Percentiles rank a stretch among this genome's conserved stretches.
Evolutionary conservation across 2,329 filamentous ascomycete species (phyloP).

Genomic region (Trichoderma semiorbis): DNA sequence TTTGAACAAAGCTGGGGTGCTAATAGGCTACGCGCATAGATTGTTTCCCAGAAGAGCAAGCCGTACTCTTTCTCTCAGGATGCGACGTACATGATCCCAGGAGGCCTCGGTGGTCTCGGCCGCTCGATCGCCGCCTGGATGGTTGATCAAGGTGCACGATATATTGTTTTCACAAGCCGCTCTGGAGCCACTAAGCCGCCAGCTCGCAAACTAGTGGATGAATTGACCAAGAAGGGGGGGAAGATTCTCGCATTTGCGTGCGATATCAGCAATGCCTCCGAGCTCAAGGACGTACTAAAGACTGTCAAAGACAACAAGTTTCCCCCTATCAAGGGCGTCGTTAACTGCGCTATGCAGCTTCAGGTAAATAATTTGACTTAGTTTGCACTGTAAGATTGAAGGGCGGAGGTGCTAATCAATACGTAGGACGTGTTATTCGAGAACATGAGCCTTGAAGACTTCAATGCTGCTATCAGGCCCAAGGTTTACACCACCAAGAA

Average conservation of each 20-base stretch:
- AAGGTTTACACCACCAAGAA: background rate
- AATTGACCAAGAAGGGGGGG: background rate
- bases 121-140: background rate
- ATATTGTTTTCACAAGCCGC: background rate
- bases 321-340: background rate
- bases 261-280: background rate
- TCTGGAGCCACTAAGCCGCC: background rate
- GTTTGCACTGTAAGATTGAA: too few relatives aligned
- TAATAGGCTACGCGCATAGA: background rate
- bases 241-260: background rate
- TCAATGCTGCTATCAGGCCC: background rate
- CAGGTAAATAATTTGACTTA: background rate
- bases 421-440: background rate
- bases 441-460: background rate
- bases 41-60: background rate
- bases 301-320: background rate
- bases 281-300: background rate
- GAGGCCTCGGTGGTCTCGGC: background rate
- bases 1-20: background rate
- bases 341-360: background rate
- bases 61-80: background rate
- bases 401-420: background rate
- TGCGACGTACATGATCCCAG: background rate
- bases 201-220: background rate
- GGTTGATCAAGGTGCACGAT: background rate